phyloP scores from a whole-genome alignment of 2,329 filamentous ascomycete species.

The Fusarium fujikuroi region DNA sequence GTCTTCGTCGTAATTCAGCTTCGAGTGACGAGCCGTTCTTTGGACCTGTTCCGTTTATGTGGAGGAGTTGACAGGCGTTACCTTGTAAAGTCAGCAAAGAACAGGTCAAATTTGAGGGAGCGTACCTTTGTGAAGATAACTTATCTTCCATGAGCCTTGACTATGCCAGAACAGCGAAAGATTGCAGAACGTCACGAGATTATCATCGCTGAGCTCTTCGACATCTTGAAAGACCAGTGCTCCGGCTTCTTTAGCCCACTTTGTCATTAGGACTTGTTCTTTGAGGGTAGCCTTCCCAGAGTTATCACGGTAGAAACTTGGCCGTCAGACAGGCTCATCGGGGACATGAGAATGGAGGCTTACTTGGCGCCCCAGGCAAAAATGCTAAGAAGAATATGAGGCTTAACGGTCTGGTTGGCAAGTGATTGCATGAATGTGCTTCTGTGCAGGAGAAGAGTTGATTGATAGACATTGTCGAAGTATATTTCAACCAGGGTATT shows the following conservation, averaged over 20 bases:
- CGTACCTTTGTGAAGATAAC: constrained; percentile 34
- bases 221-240: constrained; percentile 19
- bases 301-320: constrained; percentile 29
- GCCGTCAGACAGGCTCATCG: accelerated
- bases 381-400: constrained; percentile 25
- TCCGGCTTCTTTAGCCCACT: constrained; percentile 31
- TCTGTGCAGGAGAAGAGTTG: constrained; percentile 18
- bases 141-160: constrained; percentile 35
- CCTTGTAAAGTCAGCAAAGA: neutral
- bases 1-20: neutral
- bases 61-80: constrained; percentile 32
- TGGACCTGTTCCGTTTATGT: constrained; percentile 3
- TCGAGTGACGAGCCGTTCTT: neutral
- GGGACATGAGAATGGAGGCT: neutral
- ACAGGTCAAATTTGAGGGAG: accelerated
- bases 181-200: constrained; percentile 30
- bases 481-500: constrained; percentile 6
- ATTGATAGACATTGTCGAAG: constrained; percentile 34
- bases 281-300: neutral
- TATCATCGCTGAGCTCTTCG: constrained; percentile 22
- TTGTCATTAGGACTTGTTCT: neutral
- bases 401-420: accelerated
- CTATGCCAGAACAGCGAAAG: constrained; percentile 38
- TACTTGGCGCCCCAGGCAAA: constrained; percentile 40
- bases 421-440: neutral